Percentiles rank a stretch among this genome's conserved stretches.
Conservation (phyloP, 345 rosid species). For the Eucalyptus urophylla region DNA sequence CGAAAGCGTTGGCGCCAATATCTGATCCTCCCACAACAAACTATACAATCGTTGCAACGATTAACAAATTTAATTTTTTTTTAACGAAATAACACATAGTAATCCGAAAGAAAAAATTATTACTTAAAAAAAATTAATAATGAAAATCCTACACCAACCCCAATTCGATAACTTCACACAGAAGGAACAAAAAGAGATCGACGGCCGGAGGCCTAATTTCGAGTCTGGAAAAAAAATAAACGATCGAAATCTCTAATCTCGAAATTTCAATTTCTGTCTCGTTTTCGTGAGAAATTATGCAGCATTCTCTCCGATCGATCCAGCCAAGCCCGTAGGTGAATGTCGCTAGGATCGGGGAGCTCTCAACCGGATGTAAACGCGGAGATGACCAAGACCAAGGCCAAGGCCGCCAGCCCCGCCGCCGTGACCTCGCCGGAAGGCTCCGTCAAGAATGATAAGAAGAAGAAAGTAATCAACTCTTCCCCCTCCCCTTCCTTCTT, state of each 20-base stretch:
- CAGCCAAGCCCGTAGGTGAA: conserved; percentile 3
- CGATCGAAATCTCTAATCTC: neutral
- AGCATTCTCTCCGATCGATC: neutral
- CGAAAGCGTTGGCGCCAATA: conserved; percentile 66
- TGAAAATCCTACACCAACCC: neutral
- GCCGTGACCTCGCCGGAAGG: conserved; percentile 1
- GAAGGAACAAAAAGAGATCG: neutral
- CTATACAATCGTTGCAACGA: neutral
- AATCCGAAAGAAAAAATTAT: neutral
- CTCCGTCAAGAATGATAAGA: conserved; percentile 50
- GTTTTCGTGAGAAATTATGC: neutral
- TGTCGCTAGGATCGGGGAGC: neutral
- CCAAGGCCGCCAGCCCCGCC: neutral
- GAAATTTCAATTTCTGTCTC: neutral
- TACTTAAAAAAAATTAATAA: neutral
- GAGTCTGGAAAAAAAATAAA: neutral
- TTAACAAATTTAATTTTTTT: neutral
- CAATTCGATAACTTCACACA: neutral
- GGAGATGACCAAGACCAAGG: conserved; percentile 21
- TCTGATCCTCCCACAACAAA: conserved; percentile 30
- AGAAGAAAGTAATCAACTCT: conserved; percentile 46
- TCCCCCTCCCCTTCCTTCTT: neutral
- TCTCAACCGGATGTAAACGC: neutral
- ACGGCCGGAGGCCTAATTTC: neutral
- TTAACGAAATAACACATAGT: neutral